Base-by-base conservation (phyloP, 2,329 filamentous ascomycete genomes). In the Orbilia oligospora region DNA sequence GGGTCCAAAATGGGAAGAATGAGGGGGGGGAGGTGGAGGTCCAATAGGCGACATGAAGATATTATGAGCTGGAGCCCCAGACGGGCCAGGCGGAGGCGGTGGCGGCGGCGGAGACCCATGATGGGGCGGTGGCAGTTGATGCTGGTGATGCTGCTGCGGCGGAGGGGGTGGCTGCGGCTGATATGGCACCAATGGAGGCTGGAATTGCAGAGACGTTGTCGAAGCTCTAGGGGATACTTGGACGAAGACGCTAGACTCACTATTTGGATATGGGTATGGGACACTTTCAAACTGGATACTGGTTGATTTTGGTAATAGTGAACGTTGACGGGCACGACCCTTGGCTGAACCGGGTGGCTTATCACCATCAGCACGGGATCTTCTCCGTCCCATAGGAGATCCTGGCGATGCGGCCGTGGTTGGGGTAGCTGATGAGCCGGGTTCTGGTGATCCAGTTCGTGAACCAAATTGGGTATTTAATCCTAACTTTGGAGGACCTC, bases 251-350 rank as follows among this genome's bases (percentile, higher is more conserved):
- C 66, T 77, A 41, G 73, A 77, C 24, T 77, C 73, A 65, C 73
- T 77, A 38, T 71, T 77, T 51, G 73, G 73, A 55, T 44, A 77
- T 16, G 73, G 73, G 14, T 71, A 77, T 5, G 73, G 73, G 0
- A 77, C 73, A 61, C 73, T 77, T 27, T 77, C 73, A 68, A 77
- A 77, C 22, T 77, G 73, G 18, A 77, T 77, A 46, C 61, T 77
- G 14, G 72, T 58, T 30, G 73, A 77, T 53, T 77, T 77, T 68
- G 73, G 73, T 41, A 77, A 51, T 4, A 77, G 51, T 16, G 73
- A 77, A 49, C 73, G 67, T 48, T 77, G 73, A 22, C 73, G 58
- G 5, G 73, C 73, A 33, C 73, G 73, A 16, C 67, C 67, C 53
- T 77, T 77, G 12, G 67, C 67, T 33, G 73, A 77, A 16, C 73